Evolutionary conservation across 495 filamentous ascomycete species (phyloP), one percentile per base, ranked within the genome.

Genomic region (Apiosordaria backusii): DNA sequence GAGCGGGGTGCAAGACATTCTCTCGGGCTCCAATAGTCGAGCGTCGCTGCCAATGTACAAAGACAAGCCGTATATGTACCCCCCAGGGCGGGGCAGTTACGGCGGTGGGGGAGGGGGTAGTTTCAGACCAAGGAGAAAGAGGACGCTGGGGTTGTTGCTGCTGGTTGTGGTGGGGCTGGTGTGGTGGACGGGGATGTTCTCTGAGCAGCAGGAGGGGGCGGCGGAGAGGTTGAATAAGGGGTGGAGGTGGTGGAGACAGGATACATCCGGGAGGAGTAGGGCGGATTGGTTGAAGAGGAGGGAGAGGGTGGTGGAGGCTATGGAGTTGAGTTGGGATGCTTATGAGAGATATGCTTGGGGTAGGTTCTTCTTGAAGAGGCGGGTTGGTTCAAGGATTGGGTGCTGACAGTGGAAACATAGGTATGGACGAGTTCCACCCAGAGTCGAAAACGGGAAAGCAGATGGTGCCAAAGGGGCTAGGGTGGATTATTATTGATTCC

Each of bases 401-500:
- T n/a, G 24, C 60, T 66, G 64, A 61, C 53, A 64, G 16, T 45
- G 22, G 50, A 10, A 63, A 22, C n/a, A 29, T 69, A 97, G 92
- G 94, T 19, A 87, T 85, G 66, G 95, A 99, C 71, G 86, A 91
- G 72, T 99, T 90, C 72, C 85, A 89, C 67, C 96, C 95, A 18
- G 71, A 93, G 50, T 86, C 90, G 1, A 95, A 93, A 75, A 86
- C 76, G n/a, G 90, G 91, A 60, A 79, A 78, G 45, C 87, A 97
- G 63, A 97, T 97, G 92, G 85, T 89, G 13, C 84, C 88, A 2
- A 85, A 88, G 63, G 91, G 91, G 25, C 79, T 99, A 76, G 95
- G 95, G 6, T 99, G 96, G 96, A 97, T 97, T 66, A 97, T 99
- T 60, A 89, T 99, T 29, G 96, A 99, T 79, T 87, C 93, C 57